Evolutionary conservation across 768 basidiomycete species (phyloP).

Genomic region (Ephemerocybe angulata): DNA sequence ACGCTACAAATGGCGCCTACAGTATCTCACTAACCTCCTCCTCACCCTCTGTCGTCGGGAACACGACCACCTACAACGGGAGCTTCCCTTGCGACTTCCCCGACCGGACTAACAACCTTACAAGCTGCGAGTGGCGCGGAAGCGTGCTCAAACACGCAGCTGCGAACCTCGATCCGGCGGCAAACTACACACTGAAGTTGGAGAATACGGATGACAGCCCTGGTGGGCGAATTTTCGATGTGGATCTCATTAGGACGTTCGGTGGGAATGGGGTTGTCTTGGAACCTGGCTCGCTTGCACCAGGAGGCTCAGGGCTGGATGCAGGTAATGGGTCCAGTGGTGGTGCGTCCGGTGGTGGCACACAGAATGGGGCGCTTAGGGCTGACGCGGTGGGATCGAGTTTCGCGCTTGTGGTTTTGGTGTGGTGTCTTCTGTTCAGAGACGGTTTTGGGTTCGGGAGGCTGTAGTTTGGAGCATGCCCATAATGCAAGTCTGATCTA

Average conservation of each 20-base stretch:
- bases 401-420: background rate
- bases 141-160: slow-evolving; percentile 3
- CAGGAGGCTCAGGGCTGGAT: background rate
- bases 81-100: background rate
- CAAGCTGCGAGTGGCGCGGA: slow-evolving; percentile 8
- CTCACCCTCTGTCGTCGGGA: background rate
- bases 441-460: too few relatives aligned
- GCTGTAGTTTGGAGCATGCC: too few relatives aligned
- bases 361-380: background rate
- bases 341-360: background rate
- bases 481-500: too few relatives aligned
- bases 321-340: too few relatives aligned
- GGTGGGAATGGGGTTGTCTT: background rate
- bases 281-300: background rate
- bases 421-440: too few relatives aligned
- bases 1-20: slow-evolving; percentile 7
- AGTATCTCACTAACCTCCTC: background rate
- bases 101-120: background rate
- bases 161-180: slow-evolving; percentile 5
- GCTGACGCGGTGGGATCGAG: background rate
- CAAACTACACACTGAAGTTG: slow-evolving; percentile 1
- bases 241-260: background rate
- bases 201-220: background rate
- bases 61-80: slow-evolving; percentile 1
- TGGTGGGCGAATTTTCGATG: background rate